Evolutionary conservation across 257 asterid species (phyloP), one percentile per base, ranked within the genome.

Genomic region (Solanum clarkiae): DNA sequence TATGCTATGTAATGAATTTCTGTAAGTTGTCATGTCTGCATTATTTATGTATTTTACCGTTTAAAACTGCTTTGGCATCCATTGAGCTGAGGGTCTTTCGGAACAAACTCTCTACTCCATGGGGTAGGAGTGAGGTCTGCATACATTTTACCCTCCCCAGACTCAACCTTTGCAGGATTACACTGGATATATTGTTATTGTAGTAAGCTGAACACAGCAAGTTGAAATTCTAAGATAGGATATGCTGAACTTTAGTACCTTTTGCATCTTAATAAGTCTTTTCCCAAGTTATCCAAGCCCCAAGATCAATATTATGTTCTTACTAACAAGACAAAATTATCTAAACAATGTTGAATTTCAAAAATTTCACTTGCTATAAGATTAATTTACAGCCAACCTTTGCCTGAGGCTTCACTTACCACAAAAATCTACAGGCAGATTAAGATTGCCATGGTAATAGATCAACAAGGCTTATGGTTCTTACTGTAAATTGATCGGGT

Each of bases 401-500:
- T 14, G 44, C 81, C 22, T 14, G 49, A 47, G 81, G 74, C 44
- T 22, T 53, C 49, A 10, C 45, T 22, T 29, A 29, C 49, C 66
- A 6, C 26, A 83, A 47, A 59, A 62, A 11, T 16, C 66, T 60
- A 60, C 36, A 32, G 74, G 29, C 74, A n/a, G 29, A 80, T 53
- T 44, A 81, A 36, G 7, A 8, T 53, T 10, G 56, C 53, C 74
- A 74, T 15, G 15, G 5, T 75, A 22, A 75, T 49, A 49, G 15
- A 75, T 49, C 24, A 75, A 75, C 24, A 15, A 75, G 82, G 82
- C 15, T 49, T 77, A 53, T 15, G 82, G 47, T 32, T 49, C 90
- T 90, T 87, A 96, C 99, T 45, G 96, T 94, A 88, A 90, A 96
- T 79, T 96, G 99, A 88, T 94, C 98, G 65, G 99, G 98, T 60